A percentile compares a stretch with the other conserved stretches of the same genome.
phyloP scores from a whole-genome alignment of 352 stramenopile species.

The Phytophthora capsici region DNA sequence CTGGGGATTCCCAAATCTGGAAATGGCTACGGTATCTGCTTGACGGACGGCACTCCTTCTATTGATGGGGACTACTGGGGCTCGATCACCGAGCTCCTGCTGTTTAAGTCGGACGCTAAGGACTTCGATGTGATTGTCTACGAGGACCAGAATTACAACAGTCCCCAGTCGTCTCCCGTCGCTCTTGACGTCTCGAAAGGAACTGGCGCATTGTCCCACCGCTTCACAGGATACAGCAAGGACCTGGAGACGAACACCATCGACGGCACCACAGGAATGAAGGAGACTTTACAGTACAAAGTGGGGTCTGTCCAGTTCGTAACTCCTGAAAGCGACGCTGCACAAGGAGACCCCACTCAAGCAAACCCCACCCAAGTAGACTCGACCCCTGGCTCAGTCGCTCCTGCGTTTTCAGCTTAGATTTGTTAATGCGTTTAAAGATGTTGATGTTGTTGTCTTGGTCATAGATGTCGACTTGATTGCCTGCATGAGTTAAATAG shows the following conservation, averaged over 20 bases:
- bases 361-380: slow-evolving; percentile 8
- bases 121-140: slow-evolving; percentile 54
- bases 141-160: slow-evolving; percentile 45
- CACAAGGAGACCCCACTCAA: background rate
- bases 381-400: slow-evolving; percentile 24
- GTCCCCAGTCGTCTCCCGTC: background rate
- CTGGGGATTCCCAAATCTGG: slow-evolving; percentile 20
- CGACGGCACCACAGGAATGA: slow-evolving; percentile 15
- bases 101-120: slow-evolving; percentile 47
- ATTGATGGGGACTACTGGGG: slow-evolving; percentile 41
- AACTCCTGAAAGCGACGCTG: slow-evolving; percentile 9
- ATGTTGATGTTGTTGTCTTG: slow-evolving; percentile 3
- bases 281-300: slow-evolving; percentile 29
- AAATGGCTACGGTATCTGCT: slow-evolving; percentile 45
- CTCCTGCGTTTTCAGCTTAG: slow-evolving; percentile 27
- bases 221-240: slow-evolving; percentile 42
- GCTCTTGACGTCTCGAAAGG: slow-evolving; percentile 6
- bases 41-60: slow-evolving; percentile 24
- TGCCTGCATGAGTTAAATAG: too few relatives aligned
- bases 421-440: slow-evolving; percentile 5
- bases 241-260: slow-evolving; percentile 24
- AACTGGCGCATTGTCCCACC: slow-evolving; percentile 18
- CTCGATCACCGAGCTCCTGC: slow-evolving; percentile 44
- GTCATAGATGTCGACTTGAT: background rate
- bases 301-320: slow-evolving; percentile 39